These are phyloP conservation scores for Trichoderma afroharzianum DNA, from an alignment of 2,329 filamentous ascomycete species.

Conservation along the genomic window DNA sequence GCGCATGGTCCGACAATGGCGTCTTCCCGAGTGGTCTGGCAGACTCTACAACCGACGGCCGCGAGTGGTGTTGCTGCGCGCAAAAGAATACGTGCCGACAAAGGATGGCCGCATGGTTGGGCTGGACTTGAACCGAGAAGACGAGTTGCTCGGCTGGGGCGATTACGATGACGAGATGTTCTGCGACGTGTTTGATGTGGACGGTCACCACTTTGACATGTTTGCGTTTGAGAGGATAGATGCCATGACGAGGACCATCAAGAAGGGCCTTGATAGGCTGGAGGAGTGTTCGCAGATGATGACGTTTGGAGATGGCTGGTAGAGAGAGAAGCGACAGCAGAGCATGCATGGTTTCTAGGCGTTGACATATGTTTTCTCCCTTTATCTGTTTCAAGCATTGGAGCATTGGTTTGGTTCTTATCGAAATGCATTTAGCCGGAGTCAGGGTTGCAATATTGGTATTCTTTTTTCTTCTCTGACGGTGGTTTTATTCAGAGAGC, in stretches of 20 bases:
- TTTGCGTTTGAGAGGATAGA: conserved; percentile 34
- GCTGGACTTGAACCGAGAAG: conserved; percentile 44
- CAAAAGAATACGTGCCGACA: conserved; percentile 38
- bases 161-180: conserved; percentile 44
- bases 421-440: background rate
- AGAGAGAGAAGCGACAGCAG: background rate
- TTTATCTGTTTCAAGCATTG: background rate
- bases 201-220: conserved; percentile 51
- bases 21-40: conserved; percentile 37
- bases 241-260: conserved; percentile 28
- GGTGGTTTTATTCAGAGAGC: background rate
- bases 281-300: conserved; percentile 17
- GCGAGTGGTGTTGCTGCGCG: conserved; percentile 44
- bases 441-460: background rate
- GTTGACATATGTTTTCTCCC: background rate
- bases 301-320: conserved; percentile 5
- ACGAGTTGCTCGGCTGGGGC: conserved; percentile 47
- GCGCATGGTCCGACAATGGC: conserved; percentile 40
- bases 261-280: conserved; percentile 19
- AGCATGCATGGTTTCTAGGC: background rate
- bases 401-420: background rate
- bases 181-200: conserved; percentile 42
- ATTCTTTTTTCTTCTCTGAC: background rate
- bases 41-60: conserved; percentile 32
- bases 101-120: conserved; percentile 25